phyloP scores from a whole-genome alignment of 805 yeast species.

The Starmerella apicola region DNA sequence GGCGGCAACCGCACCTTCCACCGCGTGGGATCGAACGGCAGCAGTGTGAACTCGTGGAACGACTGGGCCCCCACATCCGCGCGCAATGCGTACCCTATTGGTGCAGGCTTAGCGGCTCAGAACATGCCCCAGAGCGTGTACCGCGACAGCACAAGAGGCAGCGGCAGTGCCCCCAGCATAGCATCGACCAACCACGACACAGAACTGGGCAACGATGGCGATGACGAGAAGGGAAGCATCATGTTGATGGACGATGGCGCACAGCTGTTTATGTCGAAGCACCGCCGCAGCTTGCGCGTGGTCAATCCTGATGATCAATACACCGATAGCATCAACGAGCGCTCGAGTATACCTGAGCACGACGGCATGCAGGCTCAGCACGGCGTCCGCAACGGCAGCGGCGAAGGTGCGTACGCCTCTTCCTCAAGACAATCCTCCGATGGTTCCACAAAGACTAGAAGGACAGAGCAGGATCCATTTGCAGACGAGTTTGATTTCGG shows the following conservation, averaged over 20 bases:
- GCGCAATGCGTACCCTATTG: constrained; percentile 8
- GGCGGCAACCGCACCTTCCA: constrained; percentile 6
- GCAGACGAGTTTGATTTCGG: neutral
- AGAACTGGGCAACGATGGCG: neutral
- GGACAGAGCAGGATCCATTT: neutral
- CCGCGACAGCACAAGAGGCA: neutral
- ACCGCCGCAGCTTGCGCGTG: constrained; percentile 16
- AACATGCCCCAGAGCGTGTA: neutral
- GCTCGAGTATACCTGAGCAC: too few relatives aligned
- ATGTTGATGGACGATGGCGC: constrained; percentile 13
- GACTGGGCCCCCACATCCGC: constrained; percentile 2
- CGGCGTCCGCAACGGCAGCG: too few relatives aligned
- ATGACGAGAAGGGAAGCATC: constrained; percentile 8
- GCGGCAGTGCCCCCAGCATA: neutral
- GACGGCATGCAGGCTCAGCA: too few relatives aligned
- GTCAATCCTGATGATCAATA: constrained; percentile 17
- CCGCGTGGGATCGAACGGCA: constrained; percentile 6
- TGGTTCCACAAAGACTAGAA: neutral
- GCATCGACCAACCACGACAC: neutral
- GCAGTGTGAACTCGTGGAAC: neutral
- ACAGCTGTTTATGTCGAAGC: constrained; percentile 14
- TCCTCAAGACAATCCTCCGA: too few relatives aligned
- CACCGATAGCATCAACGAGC: too few relatives aligned
- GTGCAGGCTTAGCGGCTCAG: constrained; percentile 3
- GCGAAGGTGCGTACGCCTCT: too few relatives aligned